These are phyloP conservation scores for Scedosporium aurantiacum DNA, from an alignment of 2,329 filamentous ascomycete species.

Conservation along the genomic window DNA sequence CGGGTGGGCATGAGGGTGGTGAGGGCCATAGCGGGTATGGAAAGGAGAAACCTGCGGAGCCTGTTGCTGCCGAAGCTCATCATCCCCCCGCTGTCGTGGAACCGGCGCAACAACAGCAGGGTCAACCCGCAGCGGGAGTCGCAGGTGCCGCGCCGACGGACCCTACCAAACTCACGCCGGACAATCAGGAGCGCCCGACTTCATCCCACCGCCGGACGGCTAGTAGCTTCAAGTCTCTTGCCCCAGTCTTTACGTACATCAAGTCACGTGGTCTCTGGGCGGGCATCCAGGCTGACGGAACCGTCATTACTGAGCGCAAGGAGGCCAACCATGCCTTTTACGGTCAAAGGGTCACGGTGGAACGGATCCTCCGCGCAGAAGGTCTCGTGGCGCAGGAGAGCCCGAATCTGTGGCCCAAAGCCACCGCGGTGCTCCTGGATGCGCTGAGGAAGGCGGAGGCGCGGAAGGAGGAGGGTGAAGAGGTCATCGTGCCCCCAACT, in stretches of 20 bases:
- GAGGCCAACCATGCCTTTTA: conserved; percentile 86
- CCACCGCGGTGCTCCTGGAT: neutral
- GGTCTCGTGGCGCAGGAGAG: conserved; percentile 17
- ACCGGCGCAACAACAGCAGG: conserved; percentile 28
- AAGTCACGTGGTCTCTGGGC: conserved; percentile 85
- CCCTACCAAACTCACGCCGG: neutral
- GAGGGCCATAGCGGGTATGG: neutral
- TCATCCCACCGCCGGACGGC: conserved; percentile 7
- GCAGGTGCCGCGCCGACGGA: neutral
- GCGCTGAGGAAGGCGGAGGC: conserved; percentile 3
- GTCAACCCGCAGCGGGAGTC: neutral
- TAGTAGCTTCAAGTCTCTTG: conserved; percentile 14
- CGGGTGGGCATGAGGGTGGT: conserved; percentile 1
- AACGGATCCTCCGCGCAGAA: conserved; percentile 36
- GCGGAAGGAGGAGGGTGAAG: neutral
- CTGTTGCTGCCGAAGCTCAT: neutral
- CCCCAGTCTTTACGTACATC: conserved; percentile 56
- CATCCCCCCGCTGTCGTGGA: conserved; percentile 25
- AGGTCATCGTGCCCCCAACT: neutral
- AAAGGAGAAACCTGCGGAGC: conserved; percentile 1
- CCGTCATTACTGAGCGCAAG: conserved; percentile 72
- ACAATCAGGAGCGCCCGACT: neutral
- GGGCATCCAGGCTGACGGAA: conserved; percentile 77
- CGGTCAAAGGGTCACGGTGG: conserved; percentile 41
- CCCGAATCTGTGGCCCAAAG: neutral